Base-by-base conservation (phyloP, 2,329 filamentous ascomycete species). In the Calycina herbarum region DNA sequence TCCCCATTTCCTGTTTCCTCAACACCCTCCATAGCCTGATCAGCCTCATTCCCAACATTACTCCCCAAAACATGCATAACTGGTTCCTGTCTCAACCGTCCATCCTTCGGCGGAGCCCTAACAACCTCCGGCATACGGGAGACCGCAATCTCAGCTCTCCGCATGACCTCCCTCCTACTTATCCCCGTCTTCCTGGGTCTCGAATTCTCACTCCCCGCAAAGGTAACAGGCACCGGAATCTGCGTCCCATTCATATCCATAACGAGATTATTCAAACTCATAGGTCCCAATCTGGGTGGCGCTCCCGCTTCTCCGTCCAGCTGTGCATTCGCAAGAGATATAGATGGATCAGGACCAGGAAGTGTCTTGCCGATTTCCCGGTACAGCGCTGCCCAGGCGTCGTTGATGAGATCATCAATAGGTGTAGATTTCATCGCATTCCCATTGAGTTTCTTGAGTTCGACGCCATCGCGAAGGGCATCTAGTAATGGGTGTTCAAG, bases 381-480 rank as follows among this genome's bases (percentile, higher is more conserved):
- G 75, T 92, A 95, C 17, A 96, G 81, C 59, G 87, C 84, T 0
- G 92, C 90, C 77, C 97, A 99, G 59, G 91, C 89, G 77, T 99
- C 95, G 27, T 89, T 91, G 70, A 97, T 91, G n/a, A 98, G 84
- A 74, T 99, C 95, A 73, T 99, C 95, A 57, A 98, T 94, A 10
- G 89, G 83, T 0, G 88, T 86, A 0, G 90, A 86, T 77, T 97
- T 97, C 85, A 96, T 95, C 7, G 97, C 83, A 58, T 89, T 90
- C 51, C 89, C 89, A 75, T 99, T 99, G 57, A 97, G 85, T 76
- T 88, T 89, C 74, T 91, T 91, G 40, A 92, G 78, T 71, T 92
- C 89, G 31, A 89, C 81, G 0, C 86, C 84, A 68, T 92, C 89
- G 54, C 86, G 82, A 11, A 92, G 80, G 6, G 89, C 80, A 64